Base-by-base conservation (phyloP, 2,329 filamentous ascomycete species). In the Metarhizium guizhouense region DNA sequence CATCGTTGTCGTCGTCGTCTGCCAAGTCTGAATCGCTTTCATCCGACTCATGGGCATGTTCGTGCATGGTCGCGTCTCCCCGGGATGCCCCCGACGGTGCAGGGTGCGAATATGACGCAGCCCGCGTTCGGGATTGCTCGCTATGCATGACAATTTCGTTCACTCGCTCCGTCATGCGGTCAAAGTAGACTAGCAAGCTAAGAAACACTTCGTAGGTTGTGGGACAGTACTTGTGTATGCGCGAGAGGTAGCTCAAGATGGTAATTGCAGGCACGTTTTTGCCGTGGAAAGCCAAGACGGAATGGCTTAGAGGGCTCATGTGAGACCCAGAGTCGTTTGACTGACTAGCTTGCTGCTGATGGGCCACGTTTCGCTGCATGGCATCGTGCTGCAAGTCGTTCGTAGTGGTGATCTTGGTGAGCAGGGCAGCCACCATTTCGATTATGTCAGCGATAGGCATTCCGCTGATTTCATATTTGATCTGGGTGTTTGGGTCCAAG, bases 361-460 rank as follows among this genome's bases (percentile, higher is more conserved):
- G 80, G n/a, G 77, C 71, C 3, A 76, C 79, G 58, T 82, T 83
- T 55, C 90, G 84, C 71, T 96, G 90, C 61, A 96, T 73, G 60
- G 92, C 88, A 68, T 96, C 90, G 71, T 97, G 93, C 69, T 97
- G 92, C 53, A 87, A 76, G 68, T 99, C 94, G 68, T 99, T 99
- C 56, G 93, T 96, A 3, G 90, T 90, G 6, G 94, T 97, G 64
- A 99, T 99, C 71, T 97, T 97, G 56, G 93, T 96, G 59, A 99
- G 77, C 29, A 99, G 80, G 6, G 92, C 94, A 4, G 94, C 94
- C 4, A 99, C 94, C 94, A 99, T 97, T 72, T 97, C 93, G 68
- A 99, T 99, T 63, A 99, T 90, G 67, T 99, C 93, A 61, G 87
- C 85, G 55, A 97, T 95, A 53, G 94, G 94, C 93, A 99, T 97